Evolutionary conservation across 1,284 basidiomycete species (phyloP).

Genomic region (Boletus calvinii): DNA sequence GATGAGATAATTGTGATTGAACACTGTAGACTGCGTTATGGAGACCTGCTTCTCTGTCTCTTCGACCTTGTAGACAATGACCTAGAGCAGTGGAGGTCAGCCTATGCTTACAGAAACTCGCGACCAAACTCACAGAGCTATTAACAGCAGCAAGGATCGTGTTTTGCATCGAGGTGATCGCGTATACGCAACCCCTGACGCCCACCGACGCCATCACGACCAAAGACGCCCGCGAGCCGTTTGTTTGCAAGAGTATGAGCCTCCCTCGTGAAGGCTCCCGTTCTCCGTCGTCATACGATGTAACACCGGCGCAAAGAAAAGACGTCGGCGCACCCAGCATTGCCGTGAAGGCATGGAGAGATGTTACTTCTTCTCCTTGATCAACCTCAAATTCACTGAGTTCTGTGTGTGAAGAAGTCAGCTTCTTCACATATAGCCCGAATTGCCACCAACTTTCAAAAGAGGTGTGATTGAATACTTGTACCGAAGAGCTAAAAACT

Average conservation of each 20-base stretch:
- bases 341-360: conserved; percentile 45
- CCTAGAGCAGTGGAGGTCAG: conserved; percentile 31
- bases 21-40: conserved; percentile 52
- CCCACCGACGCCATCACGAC: conserved; percentile 34
- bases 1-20: conserved; percentile 82
- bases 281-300: conserved; percentile 48
- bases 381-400: conserved; percentile 54
- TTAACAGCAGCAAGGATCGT: conserved; percentile 71
- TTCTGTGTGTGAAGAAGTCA: conserved; percentile 38
- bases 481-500: conserved; percentile 54
- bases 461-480: conserved; percentile 63
- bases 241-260: conserved; percentile 42
- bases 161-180: conserved; percentile 46
- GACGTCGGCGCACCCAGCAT: conserved; percentile 36
- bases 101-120: not conserved
- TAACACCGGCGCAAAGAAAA: conserved; percentile 63
- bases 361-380: conserved; percentile 57
- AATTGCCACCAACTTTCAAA: conserved; percentile 51
- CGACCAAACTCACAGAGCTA: conserved; percentile 56
- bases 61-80: conserved; percentile 48
- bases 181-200: conserved; percentile 63
- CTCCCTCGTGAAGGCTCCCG: conserved; percentile 59
- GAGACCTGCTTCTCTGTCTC: conserved; percentile 29
- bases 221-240: conserved; percentile 31
- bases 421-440: not conserved